Conservation (phyloP, 495 filamentous ascomycete species). For the Aspergillus cristatus region DNA sequence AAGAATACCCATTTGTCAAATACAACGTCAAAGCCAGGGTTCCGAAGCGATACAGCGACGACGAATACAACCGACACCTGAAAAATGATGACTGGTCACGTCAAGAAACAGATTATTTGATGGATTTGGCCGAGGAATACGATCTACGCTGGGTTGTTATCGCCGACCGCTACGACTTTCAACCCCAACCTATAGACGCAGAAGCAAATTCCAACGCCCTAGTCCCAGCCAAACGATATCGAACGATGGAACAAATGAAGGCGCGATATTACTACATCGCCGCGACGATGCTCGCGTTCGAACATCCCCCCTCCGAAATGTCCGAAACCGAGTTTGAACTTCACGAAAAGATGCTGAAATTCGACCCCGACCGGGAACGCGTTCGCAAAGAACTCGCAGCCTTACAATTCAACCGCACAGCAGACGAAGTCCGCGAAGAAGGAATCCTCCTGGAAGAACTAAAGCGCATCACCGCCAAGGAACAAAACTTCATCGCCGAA, state of each 20-base stretch:
- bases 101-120: constrained; percentile 86
- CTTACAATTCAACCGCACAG: constrained; percentile 65
- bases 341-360: constrained; percentile 77
- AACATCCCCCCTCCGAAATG: constrained; percentile 79
- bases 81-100: constrained; percentile 71
- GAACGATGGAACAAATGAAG: constrained; percentile 86
- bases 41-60: constrained; percentile 67
- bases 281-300: constrained; percentile 73
- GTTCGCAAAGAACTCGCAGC: constrained; percentile 77
- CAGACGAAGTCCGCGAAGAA: constrained; percentile 84
- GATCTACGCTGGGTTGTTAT: constrained; percentile 89
- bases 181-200: constrained; percentile 33
- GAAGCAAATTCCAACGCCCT: constrained; percentile 31
- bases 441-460: constrained; percentile 80
- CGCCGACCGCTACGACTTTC: constrained; percentile 82
- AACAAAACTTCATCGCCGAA: constrained; percentile 74
- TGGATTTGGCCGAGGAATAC: constrained; percentile 62
- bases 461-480: constrained; percentile 74
- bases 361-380: constrained; percentile 66
- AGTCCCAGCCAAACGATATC: constrained; percentile 30
- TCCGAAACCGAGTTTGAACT: constrained; percentile 66
- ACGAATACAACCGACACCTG: constrained; percentile 71
- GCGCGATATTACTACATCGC: constrained; percentile 80
- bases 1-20: constrained; percentile 54
- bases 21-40: constrained; percentile 71